Conservation (phyloP, 306 rosid genomes). For the Cucurbita pepo region DNA sequence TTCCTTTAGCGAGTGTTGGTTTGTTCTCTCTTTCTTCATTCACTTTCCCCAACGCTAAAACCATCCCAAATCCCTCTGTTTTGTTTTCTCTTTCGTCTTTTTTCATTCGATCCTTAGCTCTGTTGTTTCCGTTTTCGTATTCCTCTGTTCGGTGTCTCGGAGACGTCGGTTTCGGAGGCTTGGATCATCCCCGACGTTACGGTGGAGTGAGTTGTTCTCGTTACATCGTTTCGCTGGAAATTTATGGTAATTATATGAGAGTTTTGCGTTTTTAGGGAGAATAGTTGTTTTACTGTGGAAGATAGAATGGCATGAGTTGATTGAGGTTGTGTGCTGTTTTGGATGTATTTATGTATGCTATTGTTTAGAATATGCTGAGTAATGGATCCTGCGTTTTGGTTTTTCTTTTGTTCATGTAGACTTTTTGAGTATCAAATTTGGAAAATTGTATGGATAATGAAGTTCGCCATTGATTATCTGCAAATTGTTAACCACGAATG, state of each 20-base stretch:
- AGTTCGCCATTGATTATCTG: neutral
- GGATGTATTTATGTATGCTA: neutral
- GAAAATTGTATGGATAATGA: neutral
- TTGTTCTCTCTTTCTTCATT: constrained; percentile 9
- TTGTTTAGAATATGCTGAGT: neutral
- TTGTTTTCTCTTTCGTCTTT: neutral
- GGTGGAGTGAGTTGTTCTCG: neutral
- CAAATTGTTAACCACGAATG: neutral
- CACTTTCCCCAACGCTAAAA: constrained; percentile 14
- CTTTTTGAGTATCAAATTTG: neutral
- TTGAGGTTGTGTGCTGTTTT: neutral
- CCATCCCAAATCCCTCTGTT: constrained; percentile 19
- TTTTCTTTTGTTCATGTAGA: neutral
- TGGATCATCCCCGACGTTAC: neutral
- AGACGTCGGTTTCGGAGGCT: neutral
- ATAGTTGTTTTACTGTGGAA: neutral
- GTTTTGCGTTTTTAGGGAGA: neutral
- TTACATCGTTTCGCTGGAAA: neutral
- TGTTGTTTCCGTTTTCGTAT: neutral
- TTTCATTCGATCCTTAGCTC: neutral
- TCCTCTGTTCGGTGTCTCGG: neutral
- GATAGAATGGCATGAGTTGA: neutral
- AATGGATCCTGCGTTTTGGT: neutral
- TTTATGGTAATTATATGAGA: neutral
- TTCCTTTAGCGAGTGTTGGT: constrained; percentile 11